Base-by-base conservation (phyloP, 305 asterid species). In the Rubia tinctorum region DNA sequence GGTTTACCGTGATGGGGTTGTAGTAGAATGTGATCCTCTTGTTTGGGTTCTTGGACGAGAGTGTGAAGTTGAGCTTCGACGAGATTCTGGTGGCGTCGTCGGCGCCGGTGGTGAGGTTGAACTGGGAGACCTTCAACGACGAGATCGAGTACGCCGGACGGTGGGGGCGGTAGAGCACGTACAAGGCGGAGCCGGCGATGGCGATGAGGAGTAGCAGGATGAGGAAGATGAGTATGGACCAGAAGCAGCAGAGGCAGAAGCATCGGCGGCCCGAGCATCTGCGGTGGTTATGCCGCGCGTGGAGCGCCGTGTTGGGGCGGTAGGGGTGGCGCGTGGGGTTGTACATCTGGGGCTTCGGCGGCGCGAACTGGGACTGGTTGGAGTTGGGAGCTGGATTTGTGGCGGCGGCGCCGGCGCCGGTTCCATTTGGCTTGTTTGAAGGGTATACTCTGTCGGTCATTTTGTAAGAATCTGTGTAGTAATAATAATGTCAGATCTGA, bases 401-500 rank as follows among this genome's bases (percentile, higher is more conserved):
- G 4, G 80, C 75, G 64, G 69, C 55, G 55, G 75, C 18, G 74
- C 85, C 66, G 74, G 82, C 37, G 77, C 87, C 3, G 75, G 84
- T 75, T 82, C 86, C 90, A 69, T 84, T 88, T 44, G 89, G 88
- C 81, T 89, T 91, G 53, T 82, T 71, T 8, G 97, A 82, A 15
- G 97, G 96, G 84, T 89, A 79, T 0, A 87, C 97, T 82, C 93
- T 88, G 75, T 93, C 98, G 0, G 91, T 80, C 98, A 93, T 92
- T 73, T 58, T 82, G n/a, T 25, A 63, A 73, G 60, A 67, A 9
- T 45, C 63, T 47, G 3, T 49, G 39, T 17, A 0, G 18, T 14
- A 13, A 15, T 4, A 39, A 69, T 40, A n/a, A 66, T 44, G 60
- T 73, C 72, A 62, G 82, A 80, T 76, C 77, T 67, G 45, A 22